These are phyloP conservation scores for Metarhizium guizhouense DNA, from an alignment of 2,329 filamentous ascomycete genomes.

Conservation along the genomic window DNA sequence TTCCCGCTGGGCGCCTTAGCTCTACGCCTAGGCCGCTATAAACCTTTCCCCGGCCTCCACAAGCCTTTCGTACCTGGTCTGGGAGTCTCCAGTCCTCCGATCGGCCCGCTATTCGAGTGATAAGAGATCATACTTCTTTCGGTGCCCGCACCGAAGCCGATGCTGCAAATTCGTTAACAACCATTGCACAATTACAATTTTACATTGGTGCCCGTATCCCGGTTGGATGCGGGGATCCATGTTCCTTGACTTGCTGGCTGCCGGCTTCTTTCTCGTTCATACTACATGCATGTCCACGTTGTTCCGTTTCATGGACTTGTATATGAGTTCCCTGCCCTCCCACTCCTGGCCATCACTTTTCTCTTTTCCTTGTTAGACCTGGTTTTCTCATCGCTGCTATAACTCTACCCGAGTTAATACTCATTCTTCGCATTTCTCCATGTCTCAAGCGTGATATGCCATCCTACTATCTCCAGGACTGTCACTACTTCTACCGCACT, in stretches of 20 bases:
- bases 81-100: background rate
- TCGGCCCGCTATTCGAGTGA: background rate
- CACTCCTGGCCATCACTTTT: constrained; percentile 5
- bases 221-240: background rate
- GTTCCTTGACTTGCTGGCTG: background rate
- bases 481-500: constrained; percentile 88
- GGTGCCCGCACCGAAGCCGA: background rate
- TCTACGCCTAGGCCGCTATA: background rate
- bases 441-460: constrained; percentile 56
- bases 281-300: background rate
- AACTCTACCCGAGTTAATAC: background rate
- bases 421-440: background rate
- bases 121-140: background rate
- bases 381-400: background rate
- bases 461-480: constrained; percentile 74
- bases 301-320: background rate
- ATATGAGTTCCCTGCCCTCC: constrained; percentile 3
- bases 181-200: background rate
- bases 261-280: background rate
- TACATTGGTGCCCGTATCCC: background rate
- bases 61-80: background rate
- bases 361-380: background rate
- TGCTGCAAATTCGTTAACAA: background rate
- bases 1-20: background rate
- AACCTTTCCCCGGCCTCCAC: background rate